Base-by-base conservation (phyloP, 2,329 filamentous ascomycete species). In the Exserohilum turcica region DNA sequence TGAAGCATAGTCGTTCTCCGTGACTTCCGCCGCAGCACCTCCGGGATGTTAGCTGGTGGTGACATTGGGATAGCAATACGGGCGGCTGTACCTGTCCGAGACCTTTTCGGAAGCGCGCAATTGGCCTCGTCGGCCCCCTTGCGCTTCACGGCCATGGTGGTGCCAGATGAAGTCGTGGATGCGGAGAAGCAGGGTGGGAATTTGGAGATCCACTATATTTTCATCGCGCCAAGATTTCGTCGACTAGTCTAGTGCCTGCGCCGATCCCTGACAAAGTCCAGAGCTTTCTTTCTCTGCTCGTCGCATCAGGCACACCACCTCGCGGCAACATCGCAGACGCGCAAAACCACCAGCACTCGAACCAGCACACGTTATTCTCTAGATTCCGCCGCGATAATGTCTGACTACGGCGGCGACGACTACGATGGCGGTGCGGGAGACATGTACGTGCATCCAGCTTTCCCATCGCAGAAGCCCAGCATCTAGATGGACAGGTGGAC, bases 371-470 rank as follows among this genome's bases (percentile, higher is more conserved):
- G 24, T 43, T 10, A 31, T 31, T 27, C 49, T 13, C n/a, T 8
- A 37, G 32, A 32, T 15, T 24, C n/a, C 35, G 42, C 32, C 49
- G 50, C 56, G 40, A 67, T 19, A 31, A 79, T 79, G 78, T 78
- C 75, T 57, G 78, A 79, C 69, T 78, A 77, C 65, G 78, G 76
- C 59, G 77, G 74, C 59, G 75, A 70, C 57, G 77, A 71, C 43
- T 76, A 66, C 55, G 68, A 65, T 38, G 71, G 64, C 42, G 64
- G 58, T 39, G 70, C 59, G 33, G 64, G 63, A 49, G 70, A 66
- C n/a, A 44, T 54, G 70, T 72, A 66, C 48, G 70, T 69, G 43
- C 53, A 56, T 42, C 45, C 28, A 19, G n/a, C 44, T 21, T 13
- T 19, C 40, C 35, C n/a, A 48, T 50, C 59, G 59, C 58, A 59